Evolutionary conservation across 164 flowering plant genomes (phyloP).

Genomic region (Cinnamomum chago): DNA sequence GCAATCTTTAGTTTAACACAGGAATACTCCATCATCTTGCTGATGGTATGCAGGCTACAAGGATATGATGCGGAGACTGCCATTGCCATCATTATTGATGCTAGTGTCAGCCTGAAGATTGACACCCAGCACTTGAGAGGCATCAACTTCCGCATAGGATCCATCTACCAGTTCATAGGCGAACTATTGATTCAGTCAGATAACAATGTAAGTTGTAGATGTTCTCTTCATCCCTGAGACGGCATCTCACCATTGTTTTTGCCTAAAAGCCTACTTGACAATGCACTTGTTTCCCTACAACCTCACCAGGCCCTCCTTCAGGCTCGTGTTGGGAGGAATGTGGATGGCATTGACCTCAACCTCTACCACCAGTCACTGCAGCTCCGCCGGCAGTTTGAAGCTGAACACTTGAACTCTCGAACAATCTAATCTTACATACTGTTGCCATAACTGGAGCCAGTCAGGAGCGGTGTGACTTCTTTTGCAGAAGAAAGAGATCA

Average conservation of each 20-base stretch:
- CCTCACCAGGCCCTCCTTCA: conserved; percentile 52
- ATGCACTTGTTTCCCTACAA: background rate
- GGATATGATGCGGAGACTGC: conserved; percentile 58
- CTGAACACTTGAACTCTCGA: conserved; percentile 26
- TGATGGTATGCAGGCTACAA: conserved; percentile 37
- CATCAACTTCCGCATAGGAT: conserved; percentile 55
- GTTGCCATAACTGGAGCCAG: no score
- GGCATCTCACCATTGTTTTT: background rate
- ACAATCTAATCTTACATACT: no score
- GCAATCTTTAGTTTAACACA: background rate
- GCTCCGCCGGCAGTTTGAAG: conserved; percentile 60
- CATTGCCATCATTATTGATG: conserved; percentile 57
- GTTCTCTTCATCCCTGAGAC: background rate
- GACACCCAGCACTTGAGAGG: conserved; percentile 67
- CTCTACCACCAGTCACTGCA: conserved; percentile 70
- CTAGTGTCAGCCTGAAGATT: conserved; percentile 43
- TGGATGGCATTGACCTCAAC: conserved; percentile 81
- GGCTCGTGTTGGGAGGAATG: conserved; percentile 82
- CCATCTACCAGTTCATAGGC: conserved; percentile 85
- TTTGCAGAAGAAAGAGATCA: no score
- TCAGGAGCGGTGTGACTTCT: no score
- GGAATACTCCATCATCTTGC: background rate
- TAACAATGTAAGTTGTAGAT: conserved; percentile 38
- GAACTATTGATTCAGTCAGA: conserved; percentile 56
- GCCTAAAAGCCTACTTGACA: background rate